Evolutionary conservation across 495 filamentous ascomycete genomes (phyloP).

Genomic region (Aspergillus saccharolyticus): DNA sequence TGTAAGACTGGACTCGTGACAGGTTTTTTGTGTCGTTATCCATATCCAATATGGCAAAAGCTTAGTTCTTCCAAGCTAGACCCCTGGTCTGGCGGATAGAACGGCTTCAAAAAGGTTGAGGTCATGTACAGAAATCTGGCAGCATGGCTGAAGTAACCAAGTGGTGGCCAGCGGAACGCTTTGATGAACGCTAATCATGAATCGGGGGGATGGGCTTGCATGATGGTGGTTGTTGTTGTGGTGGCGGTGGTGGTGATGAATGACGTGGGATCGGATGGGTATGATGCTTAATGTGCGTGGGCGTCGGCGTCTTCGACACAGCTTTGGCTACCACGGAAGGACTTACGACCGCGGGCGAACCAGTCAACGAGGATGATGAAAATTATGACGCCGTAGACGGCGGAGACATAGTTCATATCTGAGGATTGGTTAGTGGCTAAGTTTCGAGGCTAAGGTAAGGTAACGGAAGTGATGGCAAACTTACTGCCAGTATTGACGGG

Average conservation of each 20-base stretch:
- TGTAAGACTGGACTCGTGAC: too few relatives aligned
- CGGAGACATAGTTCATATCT: slow-evolving; percentile 56
- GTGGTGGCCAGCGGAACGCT: background rate
- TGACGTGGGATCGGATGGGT: too few relatives aligned
- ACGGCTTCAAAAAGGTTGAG: too few relatives aligned
- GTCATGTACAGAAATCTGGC: background rate
- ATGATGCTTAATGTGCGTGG: background rate
- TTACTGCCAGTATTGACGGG: slow-evolving; percentile 37
- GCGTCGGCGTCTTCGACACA: slow-evolving; percentile 14
- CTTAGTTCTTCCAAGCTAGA: too few relatives aligned
- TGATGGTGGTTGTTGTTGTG: too few relatives aligned
- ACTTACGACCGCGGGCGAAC: slow-evolving; percentile 38
- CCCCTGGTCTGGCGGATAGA: too few relatives aligned
- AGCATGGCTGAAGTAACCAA: background rate
- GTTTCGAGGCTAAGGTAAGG: background rate
- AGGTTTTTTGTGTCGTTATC: too few relatives aligned
- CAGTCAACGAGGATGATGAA: slow-evolving; percentile 41
- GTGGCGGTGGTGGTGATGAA: too few relatives aligned
- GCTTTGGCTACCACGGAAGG: slow-evolving; percentile 30
- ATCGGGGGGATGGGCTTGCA: background rate
- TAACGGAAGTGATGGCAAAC: background rate
- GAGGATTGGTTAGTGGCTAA: background rate
- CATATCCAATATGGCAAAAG: too few relatives aligned
- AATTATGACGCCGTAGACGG: slow-evolving; percentile 45
- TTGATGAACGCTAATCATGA: background rate